phyloP scores from a whole-genome alignment of 2,329 filamentous ascomycete species.

The Dichotomopilus funicola region DNA sequence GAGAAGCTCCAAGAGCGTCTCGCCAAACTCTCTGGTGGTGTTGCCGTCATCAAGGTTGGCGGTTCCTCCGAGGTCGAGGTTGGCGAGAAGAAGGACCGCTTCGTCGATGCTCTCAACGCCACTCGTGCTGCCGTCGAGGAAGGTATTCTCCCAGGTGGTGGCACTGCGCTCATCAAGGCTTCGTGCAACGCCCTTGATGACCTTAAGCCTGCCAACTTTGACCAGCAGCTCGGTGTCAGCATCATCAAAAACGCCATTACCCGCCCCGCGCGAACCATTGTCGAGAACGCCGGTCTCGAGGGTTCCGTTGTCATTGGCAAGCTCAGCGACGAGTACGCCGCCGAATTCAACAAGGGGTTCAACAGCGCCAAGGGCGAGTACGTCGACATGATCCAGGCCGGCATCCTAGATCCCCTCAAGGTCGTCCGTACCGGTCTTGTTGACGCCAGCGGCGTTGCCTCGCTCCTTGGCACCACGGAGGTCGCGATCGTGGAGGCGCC shows the following conservation, averaged over 20 bases:
- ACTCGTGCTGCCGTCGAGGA: constrained; percentile 98
- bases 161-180: constrained; percentile 96
- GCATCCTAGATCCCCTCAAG: constrained; percentile 99
- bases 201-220: constrained; percentile 90
- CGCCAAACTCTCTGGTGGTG: constrained; percentile 96
- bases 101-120: constrained; percentile 95
- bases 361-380: constrained; percentile 96
- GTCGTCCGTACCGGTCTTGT: constrained; percentile 94
- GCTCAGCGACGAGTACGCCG: constrained; percentile 86
- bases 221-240: constrained; percentile 95
- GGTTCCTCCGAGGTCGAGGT: constrained; percentile 98
- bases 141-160: constrained; percentile 97
- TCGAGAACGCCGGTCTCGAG: constrained; percentile 96
- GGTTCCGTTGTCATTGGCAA: constrained; percentile 96
- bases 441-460: constrained; percentile 93
- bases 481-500: constrained; percentile 94
- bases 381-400: constrained; percentile 93
- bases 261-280: constrained; percentile 85
- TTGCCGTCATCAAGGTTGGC: constrained; percentile 98
- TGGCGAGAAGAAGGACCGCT: constrained; percentile 99
- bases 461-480: constrained; percentile 94
- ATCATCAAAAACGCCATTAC: constrained; percentile 99
- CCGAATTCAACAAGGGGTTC: constrained; percentile 97
- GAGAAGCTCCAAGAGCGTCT: constrained; percentile 99
- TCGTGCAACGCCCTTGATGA: constrained; percentile 77